Evolutionary conservation across 148 eudicot genomes (phyloP), one percentile per base, ranked within the genome.

Genomic region (Polygonum maritimum): DNA sequence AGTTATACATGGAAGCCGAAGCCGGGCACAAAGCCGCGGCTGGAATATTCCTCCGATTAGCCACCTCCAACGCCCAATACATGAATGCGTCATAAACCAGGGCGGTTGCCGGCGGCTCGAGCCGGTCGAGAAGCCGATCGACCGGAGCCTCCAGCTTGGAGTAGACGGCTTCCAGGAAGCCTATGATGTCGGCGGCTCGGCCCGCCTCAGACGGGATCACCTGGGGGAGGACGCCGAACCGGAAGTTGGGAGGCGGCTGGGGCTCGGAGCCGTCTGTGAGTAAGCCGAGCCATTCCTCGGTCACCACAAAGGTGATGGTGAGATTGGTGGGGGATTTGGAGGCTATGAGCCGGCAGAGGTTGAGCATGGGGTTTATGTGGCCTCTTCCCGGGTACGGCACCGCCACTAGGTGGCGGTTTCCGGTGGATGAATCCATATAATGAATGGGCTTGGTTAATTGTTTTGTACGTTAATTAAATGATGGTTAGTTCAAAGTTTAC

Each of bases 141-240:
- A 90, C 81, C 6, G 95, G 95, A 7, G 51, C 89, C 55, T 76
- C 79, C 55, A 90, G 63, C 65, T 85, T 82, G 8, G 85, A 84
- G 5, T 39, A 44, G 3, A 78, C 67, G 39, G 90, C 87, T 57
- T 81, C 78, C 2, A 71, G 8, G 73, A 90, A 90, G n/a, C 78
- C 83, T 0, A 40, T 4, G 38, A 77, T 52, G 73, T 90, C 87
- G 55, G 71, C 77, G 60, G 63, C 86, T 16, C 92, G 86, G 52
- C 81, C 84, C 6, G 69, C 45, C 76, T 88, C 95, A 0, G 92
- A 90, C 0, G 92, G 92, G 0, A 90, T 15, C 6, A 90, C 95
- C 55, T 90, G 87, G 8, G 92, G 95, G 65, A 87, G 57, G 0
- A 90, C 78, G 0, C 74, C 76, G 76, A 80, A 85, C 11, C 65